These are phyloP conservation scores for Suhomyces pyralidae DNA, from an alignment of 805 yeast genomes.

Conservation along the genomic window DNA sequence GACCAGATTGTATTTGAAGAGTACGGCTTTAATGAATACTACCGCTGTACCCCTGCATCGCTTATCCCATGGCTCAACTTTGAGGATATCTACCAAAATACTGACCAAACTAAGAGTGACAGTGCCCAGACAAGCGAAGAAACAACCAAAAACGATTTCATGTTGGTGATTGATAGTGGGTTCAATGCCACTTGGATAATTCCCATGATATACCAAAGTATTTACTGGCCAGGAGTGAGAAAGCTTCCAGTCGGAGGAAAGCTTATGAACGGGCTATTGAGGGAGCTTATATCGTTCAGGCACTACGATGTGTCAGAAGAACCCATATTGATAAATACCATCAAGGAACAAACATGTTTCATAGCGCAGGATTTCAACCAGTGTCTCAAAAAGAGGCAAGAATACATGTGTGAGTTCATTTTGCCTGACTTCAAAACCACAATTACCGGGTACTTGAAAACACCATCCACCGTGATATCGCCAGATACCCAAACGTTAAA, in stretches of 20 bases:
- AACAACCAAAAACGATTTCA: slow-evolving; percentile 49
- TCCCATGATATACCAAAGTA: slow-evolving; percentile 78
- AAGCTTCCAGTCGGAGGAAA: slow-evolving; percentile 87
- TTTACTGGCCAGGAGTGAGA: slow-evolving; percentile 72
- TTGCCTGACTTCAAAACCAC: slow-evolving; percentile 86
- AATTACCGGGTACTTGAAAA: slow-evolving; percentile 63
- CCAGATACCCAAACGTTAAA: slow-evolving; percentile 60
- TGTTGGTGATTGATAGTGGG: slow-evolving; percentile 83
- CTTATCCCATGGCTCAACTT: slow-evolving; percentile 57
- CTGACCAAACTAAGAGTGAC: neutral
- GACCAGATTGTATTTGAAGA: slow-evolving; percentile 95
- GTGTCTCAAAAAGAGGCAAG: slow-evolving; percentile 39
- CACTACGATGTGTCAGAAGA: slow-evolving; percentile 95
- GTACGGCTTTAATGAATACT: slow-evolving; percentile 71
- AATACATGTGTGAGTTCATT: slow-evolving; percentile 61
- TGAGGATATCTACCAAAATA: slow-evolving; percentile 1
- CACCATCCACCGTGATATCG: slow-evolving; percentile 22
- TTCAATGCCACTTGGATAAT: slow-evolving; percentile 82
- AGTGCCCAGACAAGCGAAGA: too few relatives aligned
- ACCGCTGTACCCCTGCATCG: slow-evolving; percentile 60
- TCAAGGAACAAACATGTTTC: slow-evolving; percentile 76
- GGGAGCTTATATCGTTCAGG: slow-evolving; percentile 83
- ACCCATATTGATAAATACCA: slow-evolving; percentile 74
- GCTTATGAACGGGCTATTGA: slow-evolving; percentile 72
- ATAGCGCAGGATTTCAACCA: slow-evolving; percentile 58